Conservation (phyloP, 176 grass and related monocot genomes). For the Carex myosuroides region DNA sequence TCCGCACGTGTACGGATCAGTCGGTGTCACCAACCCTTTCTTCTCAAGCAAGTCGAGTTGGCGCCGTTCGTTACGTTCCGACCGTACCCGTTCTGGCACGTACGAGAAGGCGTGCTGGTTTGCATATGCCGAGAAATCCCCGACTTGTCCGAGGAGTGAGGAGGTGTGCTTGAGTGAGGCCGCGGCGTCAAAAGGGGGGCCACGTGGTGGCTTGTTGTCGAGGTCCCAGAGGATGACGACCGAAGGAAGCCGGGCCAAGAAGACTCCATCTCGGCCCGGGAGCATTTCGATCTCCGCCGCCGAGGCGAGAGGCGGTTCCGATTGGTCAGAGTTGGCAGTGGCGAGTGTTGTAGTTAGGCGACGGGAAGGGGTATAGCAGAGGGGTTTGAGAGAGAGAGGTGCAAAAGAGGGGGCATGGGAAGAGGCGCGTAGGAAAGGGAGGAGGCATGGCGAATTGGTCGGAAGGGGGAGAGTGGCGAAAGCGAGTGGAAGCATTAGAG, state of each 20-base stretch:
- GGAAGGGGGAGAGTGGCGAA: background rate
- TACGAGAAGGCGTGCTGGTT: conserved; percentile 84
- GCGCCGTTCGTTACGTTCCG: conserved; percentile 61
- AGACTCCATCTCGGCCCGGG: conserved; percentile 14
- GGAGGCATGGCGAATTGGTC: background rate
- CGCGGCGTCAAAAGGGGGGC: conserved; percentile 62
- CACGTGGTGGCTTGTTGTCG: conserved; percentile 91
- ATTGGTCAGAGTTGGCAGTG: background rate
- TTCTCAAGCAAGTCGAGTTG: conserved; percentile 60
- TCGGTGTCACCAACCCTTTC: conserved; percentile 31
- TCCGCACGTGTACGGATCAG: conserved; percentile 57
- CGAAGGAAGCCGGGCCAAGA: conserved; percentile 36
- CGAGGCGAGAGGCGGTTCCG: background rate
- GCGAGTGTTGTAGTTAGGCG: background rate
- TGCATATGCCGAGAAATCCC: conserved; percentile 76
- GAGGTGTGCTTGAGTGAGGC: conserved; percentile 46
- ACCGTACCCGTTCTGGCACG: conserved; percentile 58
- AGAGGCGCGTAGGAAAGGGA: background rate
- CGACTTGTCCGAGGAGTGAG: conserved; percentile 63
- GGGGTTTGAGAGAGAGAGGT: background rate
- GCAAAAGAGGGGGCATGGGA: background rate
- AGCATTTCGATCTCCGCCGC: conserved; percentile 22
- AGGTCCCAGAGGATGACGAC: conserved; percentile 91
- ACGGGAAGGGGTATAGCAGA: background rate
- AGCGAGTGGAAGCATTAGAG: background rate